Base-by-base conservation (phyloP, 1,139 yeast genomes). In the Pichia sp. region DNA sequence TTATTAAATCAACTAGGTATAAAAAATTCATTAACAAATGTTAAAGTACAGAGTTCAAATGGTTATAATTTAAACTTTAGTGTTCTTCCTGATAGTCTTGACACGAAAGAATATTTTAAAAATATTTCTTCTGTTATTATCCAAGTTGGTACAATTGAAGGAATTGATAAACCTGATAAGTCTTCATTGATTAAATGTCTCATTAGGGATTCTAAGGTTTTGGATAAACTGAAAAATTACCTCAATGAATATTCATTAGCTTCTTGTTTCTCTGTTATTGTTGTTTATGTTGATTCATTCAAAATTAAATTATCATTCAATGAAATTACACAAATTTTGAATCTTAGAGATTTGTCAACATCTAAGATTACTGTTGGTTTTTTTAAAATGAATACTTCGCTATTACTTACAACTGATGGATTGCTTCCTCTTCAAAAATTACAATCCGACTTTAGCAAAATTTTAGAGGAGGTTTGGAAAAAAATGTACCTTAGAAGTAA, bases 131-230 rank as follows among this genome's bases (percentile, higher is more conserved):
- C 77, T 50, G 53, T 79, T 5, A 53, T 79, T 13, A 70, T 78
- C 57, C 81, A 78, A 58, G 71, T 80, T 58, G 83, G 83, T 3
- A 59, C 72, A 16, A 39, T 61, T 7, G 63, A 58, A 19, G 52
- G 44, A 8, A 43, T 63, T 3, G 57, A 55, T 39, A 59, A 73
- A 4, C 52, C 59, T 6, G 60, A 63, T 2, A 76, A 74, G 50
- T 27, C 22, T 3, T 10, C 56, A 2, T 28, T 55, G 7, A 7
- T 51, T 2, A 39, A 51, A 27, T 48, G 51, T 30, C 62, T 79
- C 33, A 55, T 57, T 10, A 58, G 70, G 27, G 81, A 77, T 59
- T 60, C 67, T 13, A 58, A 58, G 9, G 73, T 76, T 16, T 62
- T 79, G 46, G 58, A 57, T 16, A 77, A 77, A 56, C 62, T 79